Conservation (phyloP, 257 asterid species). For the Misopates orontium region DNA sequence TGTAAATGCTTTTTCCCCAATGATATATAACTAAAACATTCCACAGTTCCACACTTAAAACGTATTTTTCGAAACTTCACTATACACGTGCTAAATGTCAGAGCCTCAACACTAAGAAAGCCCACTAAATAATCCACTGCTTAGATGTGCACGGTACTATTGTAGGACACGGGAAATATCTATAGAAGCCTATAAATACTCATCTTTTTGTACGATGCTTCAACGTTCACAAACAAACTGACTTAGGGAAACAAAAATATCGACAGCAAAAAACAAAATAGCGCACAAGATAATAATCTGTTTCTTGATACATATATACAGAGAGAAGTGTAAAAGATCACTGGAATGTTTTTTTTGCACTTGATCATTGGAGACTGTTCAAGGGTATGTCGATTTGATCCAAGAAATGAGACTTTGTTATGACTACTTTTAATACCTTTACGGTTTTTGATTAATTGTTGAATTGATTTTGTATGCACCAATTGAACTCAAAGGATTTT, state of each 20-base stretch:
- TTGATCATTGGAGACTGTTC: conserved; percentile 14
- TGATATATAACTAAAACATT: too few relatives aligned
- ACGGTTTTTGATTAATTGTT: not conserved
- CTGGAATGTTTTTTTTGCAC: too few relatives aligned
- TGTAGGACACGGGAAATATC: conserved; percentile 33
- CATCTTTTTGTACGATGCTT: not conserved
- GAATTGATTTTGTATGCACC: too few relatives aligned
- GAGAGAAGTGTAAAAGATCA: too few relatives aligned
- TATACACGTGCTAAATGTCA: conserved; percentile 43
- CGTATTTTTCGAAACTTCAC: conserved; percentile 42
- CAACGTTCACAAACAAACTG: not conserved
- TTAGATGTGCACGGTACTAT: not conserved
- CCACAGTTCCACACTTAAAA: too few relatives aligned
- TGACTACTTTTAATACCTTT: not conserved
- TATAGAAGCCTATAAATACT: conserved; percentile 48
- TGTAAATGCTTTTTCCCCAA: too few relatives aligned
- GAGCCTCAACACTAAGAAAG: conserved; percentile 28
- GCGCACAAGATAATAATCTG: too few relatives aligned
- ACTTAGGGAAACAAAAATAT: not conserved
- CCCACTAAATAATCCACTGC: conserved; percentile 26
- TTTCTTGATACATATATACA: too few relatives aligned
- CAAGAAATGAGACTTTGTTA: not conserved
- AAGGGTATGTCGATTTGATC: conserved; percentile 35
- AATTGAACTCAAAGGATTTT: too few relatives aligned
- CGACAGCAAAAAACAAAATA: not conserved